phyloP scores from a whole-genome alignment of 257 asterid genomes.

The Gentiana straminea region DNA sequence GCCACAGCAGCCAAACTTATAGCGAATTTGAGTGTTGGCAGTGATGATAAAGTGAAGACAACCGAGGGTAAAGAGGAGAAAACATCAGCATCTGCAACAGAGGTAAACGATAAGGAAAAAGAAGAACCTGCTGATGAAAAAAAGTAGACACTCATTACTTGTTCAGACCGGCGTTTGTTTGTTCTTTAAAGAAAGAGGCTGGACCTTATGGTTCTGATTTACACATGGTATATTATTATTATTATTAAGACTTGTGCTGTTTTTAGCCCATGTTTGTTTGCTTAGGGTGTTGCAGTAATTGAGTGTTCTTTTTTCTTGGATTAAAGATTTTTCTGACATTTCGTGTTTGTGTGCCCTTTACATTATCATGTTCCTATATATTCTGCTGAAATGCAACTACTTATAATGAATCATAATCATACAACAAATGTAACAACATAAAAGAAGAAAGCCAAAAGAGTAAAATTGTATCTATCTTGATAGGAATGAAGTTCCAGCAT shows the following conservation, averaged over 20 bases:
- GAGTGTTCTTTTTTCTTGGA: no score
- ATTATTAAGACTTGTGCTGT: constrained; percentile 1
- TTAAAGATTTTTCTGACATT: no score
- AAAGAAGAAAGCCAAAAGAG: no score
- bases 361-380: no score
- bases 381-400: no score
- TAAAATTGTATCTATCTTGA: constrained; percentile 5
- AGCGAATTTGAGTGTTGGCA: constrained; percentile 49
- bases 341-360: no score
- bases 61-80: constrained; percentile 27
- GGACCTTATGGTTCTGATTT: constrained; percentile 15
- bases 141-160: constrained; percentile 6
- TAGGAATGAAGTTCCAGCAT: constrained; percentile 79
- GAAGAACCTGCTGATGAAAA: constrained; percentile 5
- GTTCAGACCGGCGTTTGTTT: constrained; percentile 13
- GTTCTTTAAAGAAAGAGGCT: constrained; percentile 8
- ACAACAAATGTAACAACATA: no score
- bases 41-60: constrained; percentile 38
- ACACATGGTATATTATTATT: constrained; percentile 6
- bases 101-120: constrained; percentile 26
- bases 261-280: constrained; percentile 7
- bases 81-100: constrained; percentile 8
- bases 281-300: constrained; percentile 5
- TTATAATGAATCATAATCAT: no score
- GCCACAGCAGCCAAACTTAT: constrained; percentile 52